Percentiles rank a stretch among this genome's conserved stretches.
phyloP scores from a whole-genome alignment of 2,329 filamentous ascomycete species.

The Boeremia exigua region DNA sequence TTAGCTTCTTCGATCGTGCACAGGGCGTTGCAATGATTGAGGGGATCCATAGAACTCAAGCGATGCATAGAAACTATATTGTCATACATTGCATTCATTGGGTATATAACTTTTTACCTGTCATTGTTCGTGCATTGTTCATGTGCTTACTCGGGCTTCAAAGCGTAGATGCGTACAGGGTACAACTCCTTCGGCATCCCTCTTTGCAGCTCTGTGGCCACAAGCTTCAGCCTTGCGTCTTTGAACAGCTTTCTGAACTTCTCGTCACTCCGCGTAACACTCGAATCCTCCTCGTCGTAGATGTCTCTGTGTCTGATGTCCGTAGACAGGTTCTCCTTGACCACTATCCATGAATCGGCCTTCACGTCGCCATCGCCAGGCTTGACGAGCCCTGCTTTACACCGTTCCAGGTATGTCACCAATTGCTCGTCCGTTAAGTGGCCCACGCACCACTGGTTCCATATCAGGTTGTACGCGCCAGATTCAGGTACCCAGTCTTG shows the following conservation, averaged over 20 bases:
- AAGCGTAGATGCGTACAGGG: slow-evolving; percentile 79
- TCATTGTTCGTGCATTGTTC: neutral
- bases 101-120: slow-evolving; percentile 12
- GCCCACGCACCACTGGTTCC: slow-evolving; percentile 89
- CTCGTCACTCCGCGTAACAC: slow-evolving; percentile 75
- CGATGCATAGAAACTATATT: neutral
- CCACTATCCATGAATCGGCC: slow-evolving; percentile 64
- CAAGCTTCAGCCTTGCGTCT: slow-evolving; percentile 69
- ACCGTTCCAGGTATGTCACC: slow-evolving; percentile 68
- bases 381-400: slow-evolving; percentile 57
- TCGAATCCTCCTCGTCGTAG: slow-evolving; percentile 77
- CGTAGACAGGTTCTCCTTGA: slow-evolving; percentile 81
- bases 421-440: slow-evolving; percentile 80
- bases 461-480: slow-evolving; percentile 76
- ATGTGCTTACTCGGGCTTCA: slow-evolving; percentile 60
- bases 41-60: neutral
- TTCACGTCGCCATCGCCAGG: slow-evolving; percentile 38
- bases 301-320: slow-evolving; percentile 63
- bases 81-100: slow-evolving; percentile 7
- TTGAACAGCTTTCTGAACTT: slow-evolving; percentile 76
- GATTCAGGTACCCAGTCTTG: slow-evolving; percentile 68
- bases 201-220: slow-evolving; percentile 48
- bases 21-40: neutral
- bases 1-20: neutral
- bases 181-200: slow-evolving; percentile 73